These are phyloP conservation scores for Sugiyamaella valdiviana DNA, from an alignment of 805 yeast species.

Conservation along the genomic window DNA sequence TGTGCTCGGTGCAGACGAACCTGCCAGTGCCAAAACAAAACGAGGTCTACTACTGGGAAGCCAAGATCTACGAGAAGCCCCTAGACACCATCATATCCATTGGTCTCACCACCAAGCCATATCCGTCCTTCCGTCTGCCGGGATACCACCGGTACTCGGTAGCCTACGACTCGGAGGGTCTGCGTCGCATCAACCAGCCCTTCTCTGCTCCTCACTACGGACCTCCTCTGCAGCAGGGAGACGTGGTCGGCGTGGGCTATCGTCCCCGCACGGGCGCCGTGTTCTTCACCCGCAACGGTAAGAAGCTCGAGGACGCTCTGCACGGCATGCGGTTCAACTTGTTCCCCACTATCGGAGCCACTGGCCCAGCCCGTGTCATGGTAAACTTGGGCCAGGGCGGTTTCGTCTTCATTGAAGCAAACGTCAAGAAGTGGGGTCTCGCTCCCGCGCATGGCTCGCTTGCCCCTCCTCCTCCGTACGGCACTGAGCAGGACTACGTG, in stretches of 20 bases:
- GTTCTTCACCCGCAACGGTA: slow-evolving; percentile 92
- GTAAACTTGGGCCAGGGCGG: slow-evolving; percentile 88
- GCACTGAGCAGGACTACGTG: slow-evolving; percentile 70
- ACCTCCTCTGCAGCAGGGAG: slow-evolving; percentile 63
- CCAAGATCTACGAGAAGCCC: slow-evolving; percentile 69
- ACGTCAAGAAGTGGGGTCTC: slow-evolving; percentile 91
- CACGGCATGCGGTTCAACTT: slow-evolving; percentile 65
- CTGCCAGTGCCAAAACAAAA: slow-evolving; percentile 77
- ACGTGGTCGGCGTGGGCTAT: slow-evolving; percentile 89
- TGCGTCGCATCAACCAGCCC: slow-evolving; percentile 73
- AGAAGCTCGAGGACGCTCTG: slow-evolving; percentile 74
- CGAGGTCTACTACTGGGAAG: slow-evolving; percentile 85
- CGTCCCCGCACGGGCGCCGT: slow-evolving; percentile 76
- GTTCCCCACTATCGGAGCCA: slow-evolving; percentile 87
- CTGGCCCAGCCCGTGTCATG: slow-evolving; percentile 72
- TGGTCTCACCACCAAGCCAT: slow-evolving; percentile 81
- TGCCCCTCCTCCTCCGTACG: slow-evolving; percentile 92
- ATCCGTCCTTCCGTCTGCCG: slow-evolving; percentile 88
- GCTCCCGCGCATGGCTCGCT: slow-evolving; percentile 86
- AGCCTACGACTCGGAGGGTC: slow-evolving; percentile 83
- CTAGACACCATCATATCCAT: slow-evolving; percentile 49
- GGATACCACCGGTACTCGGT: slow-evolving; percentile 83
- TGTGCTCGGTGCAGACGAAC: slow-evolving; percentile 69
- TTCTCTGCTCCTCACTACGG: slow-evolving; percentile 44
- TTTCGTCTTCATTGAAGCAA: slow-evolving; percentile 84